These are phyloP conservation scores for Candida sanyaensis DNA, from an alignment of 1,139 yeast genomes.

Conservation along the genomic window DNA sequence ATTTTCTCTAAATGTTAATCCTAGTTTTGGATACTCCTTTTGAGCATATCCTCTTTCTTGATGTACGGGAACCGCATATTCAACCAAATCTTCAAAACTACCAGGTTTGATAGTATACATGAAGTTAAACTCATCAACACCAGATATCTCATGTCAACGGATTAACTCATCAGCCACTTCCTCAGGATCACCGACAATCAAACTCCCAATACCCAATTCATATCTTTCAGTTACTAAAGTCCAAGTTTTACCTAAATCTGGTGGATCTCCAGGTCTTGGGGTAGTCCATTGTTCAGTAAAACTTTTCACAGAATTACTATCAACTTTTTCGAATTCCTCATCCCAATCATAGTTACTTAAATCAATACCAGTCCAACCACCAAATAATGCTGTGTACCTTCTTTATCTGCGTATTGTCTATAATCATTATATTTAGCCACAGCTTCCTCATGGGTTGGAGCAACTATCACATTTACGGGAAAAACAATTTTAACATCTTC, in stretches of 20 bases:
- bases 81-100: constrained; percentile 23
- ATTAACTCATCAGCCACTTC: constrained; percentile 25
- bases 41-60: constrained; percentile 23
- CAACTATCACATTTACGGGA: constrained; percentile 29
- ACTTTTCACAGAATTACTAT: constrained; percentile 24
- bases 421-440: constrained; percentile 25
- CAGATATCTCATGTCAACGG: constrained; percentile 26
- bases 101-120: constrained; percentile 25
- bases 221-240: constrained; percentile 20
- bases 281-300: constrained; percentile 28
- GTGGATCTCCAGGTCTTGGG: constrained; percentile 22
- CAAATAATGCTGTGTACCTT: constrained; percentile 34
- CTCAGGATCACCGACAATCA: constrained; percentile 21
- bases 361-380: constrained; percentile 36
- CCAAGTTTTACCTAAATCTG: constrained; percentile 21
- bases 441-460: constrained; percentile 33
- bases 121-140: constrained; percentile 26
- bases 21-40: constrained; percentile 24
- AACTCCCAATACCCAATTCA: constrained; percentile 24
- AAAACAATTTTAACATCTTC: constrained; percentile 27
- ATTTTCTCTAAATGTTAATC: constrained; percentile 21
- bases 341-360: constrained; percentile 25
- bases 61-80: constrained; percentile 22
- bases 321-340: constrained; percentile 25
- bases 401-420: constrained; percentile 28